A percentile compares a stretch with the other conserved stretches of the same genome.
These are phyloP conservation scores for Ascoidea rubescens DNA, from an alignment of 805 yeast species.

Conservation along the genomic window DNA sequence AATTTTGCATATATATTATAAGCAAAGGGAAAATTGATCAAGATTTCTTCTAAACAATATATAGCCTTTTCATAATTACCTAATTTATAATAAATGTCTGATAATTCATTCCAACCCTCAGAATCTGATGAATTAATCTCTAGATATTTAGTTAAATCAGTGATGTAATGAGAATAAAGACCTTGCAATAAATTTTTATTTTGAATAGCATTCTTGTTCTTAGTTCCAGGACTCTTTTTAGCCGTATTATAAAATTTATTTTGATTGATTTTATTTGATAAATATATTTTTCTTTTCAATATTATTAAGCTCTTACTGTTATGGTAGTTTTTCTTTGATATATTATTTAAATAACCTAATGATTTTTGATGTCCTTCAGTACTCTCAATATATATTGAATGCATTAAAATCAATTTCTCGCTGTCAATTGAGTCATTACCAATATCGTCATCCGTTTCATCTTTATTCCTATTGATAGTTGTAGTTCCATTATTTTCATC, in stretches of 20 bases:
- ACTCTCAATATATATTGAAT: constrained; percentile 43
- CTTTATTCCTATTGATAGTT: too few relatives aligned
- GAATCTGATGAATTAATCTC: constrained; percentile 62
- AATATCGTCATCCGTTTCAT: too few relatives aligned
- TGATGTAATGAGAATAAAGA: constrained; percentile 29
- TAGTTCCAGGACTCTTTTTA: constrained; percentile 5
- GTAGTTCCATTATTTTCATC: background rate
- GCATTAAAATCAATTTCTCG: constrained; percentile 41
- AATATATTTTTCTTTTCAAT: constrained; percentile 14
- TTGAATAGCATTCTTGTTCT: too few relatives aligned
- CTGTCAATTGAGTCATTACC: too few relatives aligned
- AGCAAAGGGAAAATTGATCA: constrained; percentile 55
- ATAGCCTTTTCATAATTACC: constrained; percentile 61
- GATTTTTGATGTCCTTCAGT: constrained; percentile 27
- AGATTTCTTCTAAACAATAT: constrained; percentile 54
- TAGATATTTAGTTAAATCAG: constrained; percentile 37
- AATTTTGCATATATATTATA: constrained; percentile 50
- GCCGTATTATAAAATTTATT: constrained; percentile 14
- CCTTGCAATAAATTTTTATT: too few relatives aligned
- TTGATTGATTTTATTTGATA: constrained; percentile 5
- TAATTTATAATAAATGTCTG: constrained; percentile 39
- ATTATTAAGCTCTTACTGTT: constrained; percentile 11
- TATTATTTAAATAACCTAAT: constrained; percentile 19
- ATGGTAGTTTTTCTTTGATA: too few relatives aligned
- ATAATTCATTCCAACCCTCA: constrained; percentile 68